Evolutionary conservation across 2,329 filamentous ascomycete species (phyloP), one percentile per base, ranked within the genome.

Genomic region (Hypoxylon sp.): DNA sequence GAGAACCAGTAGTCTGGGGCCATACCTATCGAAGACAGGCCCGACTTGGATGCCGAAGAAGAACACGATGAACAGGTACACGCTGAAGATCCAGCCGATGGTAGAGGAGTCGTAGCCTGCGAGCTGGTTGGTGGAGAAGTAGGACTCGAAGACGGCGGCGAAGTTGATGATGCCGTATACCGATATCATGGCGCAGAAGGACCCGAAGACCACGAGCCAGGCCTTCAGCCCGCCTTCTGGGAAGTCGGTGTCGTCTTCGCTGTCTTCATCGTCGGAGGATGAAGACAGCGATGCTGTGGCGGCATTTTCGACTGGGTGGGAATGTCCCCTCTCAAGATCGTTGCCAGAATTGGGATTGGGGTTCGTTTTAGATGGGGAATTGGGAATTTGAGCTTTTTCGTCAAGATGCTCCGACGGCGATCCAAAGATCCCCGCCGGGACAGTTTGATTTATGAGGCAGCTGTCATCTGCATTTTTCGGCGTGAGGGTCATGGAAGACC

Each of bases 41-140:
- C 93, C 93, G 52, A 94, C 89, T 73, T 95, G 91, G 8, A 96
- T 87, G 25, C 93, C 92, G 37, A 91, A 88, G 74, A 95, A 92
- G 77, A 96, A 95, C 47, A 91, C 87, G 48, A 95, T 81, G 74
- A 96, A 96, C 29, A 92, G 84, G 75, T 94, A 95, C 54, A 96
- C 80, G 71, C 90, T 90, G 73, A 95, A 94, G 68, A 97, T 92
- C 93, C 93, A 97, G n/a, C 91, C 91, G 51, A 94, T 89, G 54
- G 87, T 84, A 3, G 89, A 89, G 9, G 90, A 84, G 58, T 81
- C 86, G 76, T 93, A 90, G 21, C 84, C 79, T n/a, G 81, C 81
- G 19, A 97, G 84, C 74, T 96, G 92, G 75, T 96, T 82, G 19
- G 83, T 85, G 30, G 87, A 84, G 66, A 96, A 86, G 78, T 95